Percentiles rank a stretch among this genome's conserved stretches.
Conservation (phyloP, 2,329 filamentous ascomycete species). For the Colletotrichum falcatum region DNA sequence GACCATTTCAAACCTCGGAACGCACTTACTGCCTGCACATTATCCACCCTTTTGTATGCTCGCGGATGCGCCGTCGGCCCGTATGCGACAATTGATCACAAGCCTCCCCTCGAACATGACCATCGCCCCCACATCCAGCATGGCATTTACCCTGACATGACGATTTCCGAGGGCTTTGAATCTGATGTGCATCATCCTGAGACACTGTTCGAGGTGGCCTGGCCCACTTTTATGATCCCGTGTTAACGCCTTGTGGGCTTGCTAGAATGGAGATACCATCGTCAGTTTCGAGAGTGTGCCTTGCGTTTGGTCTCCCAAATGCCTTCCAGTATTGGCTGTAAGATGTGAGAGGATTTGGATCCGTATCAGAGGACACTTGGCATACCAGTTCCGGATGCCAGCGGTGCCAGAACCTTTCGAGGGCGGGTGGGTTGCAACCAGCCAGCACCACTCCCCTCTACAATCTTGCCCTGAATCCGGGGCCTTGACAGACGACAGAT, state of each 20-base stretch:
- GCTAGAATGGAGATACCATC: conserved; percentile 43
- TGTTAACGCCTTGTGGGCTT: conserved; percentile 39
- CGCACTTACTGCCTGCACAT: neutral
- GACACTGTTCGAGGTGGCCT: conserved; percentile 17
- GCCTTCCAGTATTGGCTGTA: conserved; percentile 3
- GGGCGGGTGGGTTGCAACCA: conserved; percentile 41
- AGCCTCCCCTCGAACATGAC: conserved; percentile 42
- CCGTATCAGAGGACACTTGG: too few species aligned
- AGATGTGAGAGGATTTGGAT: neutral
- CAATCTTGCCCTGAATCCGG: conserved; percentile 41
- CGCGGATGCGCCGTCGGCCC: conserved; percentile 36
- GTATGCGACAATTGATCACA: conserved; percentile 43
- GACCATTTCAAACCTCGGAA: too few species aligned
- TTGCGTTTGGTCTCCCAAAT: conserved; percentile 40
- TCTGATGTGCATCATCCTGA: conserved; percentile 43
- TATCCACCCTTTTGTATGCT: neutral
- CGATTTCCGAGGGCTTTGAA: conserved; percentile 43
- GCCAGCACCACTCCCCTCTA: conserved; percentile 44
- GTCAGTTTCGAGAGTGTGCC: conserved; percentile 43
- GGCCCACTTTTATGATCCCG: conserved; percentile 13
- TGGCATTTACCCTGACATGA: conserved; percentile 44
- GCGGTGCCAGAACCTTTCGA: conserved; percentile 29
- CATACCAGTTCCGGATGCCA: neutral
- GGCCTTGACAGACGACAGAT: conserved; percentile 40
- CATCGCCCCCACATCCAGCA: conserved; percentile 43